Base-by-base conservation (phyloP, 2,329 filamentous ascomycete genomes). In the Coniochaeta sp. region DNA sequence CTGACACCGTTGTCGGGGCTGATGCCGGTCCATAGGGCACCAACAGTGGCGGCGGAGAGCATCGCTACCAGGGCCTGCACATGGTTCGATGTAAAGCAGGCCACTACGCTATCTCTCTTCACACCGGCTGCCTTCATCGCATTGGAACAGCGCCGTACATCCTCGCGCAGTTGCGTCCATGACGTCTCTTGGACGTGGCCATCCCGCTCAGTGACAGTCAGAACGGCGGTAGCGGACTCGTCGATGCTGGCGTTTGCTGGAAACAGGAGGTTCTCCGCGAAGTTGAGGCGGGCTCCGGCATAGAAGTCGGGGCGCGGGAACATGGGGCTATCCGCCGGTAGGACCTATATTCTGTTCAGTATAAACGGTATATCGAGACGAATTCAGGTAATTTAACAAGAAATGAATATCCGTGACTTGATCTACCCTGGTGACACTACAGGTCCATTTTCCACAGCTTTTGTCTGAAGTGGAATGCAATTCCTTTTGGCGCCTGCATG, bases 261-360 rank as follows among this genome's bases (percentile, higher is more conserved):
- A 72, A 88, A 97, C 3, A 99, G 85, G 59, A 98, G 80, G 72
- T 99, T 99, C 76, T 98, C 91, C 28, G 93, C 93, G 71, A 97
- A 98, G 74, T 98, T 99, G 65, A 98, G 80, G 61, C 80, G 86
- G 16, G 90, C 84, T 10, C 88, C 88, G 60, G 85, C 73, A 72
- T 97, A 98, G 79, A 96, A 98, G 62, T 87, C 79, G 8, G 93
- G 93, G 26, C 91, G 87, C 26, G 93, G 93, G 68, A 92, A 98
- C 82, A 98, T 89, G 55, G 84, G 79, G 6, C 86, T 82, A 59
- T 84, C 74, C 44, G 81, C 71, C 26, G 89, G 84, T 19, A 96
- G 77, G 47, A 91, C 88, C 87, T 93, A 47, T 58, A 30, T 14
- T 6, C 5, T 52, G 47, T 52, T 52, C 47, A 52, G 47, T 12